Percentiles rank a stretch among this genome's conserved stretches.
phyloP scores from a whole-genome alignment of 2,329 filamentous ascomycete genomes.

The Parascedosporium putredinis region DNA sequence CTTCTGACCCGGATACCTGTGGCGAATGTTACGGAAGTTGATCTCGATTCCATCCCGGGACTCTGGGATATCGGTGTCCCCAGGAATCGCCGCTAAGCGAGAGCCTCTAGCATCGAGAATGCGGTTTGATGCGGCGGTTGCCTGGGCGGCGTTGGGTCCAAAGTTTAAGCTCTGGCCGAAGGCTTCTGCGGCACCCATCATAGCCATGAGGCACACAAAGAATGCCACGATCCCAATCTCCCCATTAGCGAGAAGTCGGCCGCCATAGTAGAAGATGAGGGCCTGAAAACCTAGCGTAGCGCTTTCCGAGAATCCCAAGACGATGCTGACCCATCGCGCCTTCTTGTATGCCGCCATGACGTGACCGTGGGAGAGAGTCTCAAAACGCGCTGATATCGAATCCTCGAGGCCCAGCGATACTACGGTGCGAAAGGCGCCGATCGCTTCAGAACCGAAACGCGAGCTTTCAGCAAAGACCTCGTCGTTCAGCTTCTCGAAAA shows the following conservation, averaged over 20 bases:
- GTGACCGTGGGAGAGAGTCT: conserved; percentile 46
- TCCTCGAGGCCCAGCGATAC: conserved; percentile 61
- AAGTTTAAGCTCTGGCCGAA: conserved; percentile 60
- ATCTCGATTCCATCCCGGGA: conserved; percentile 42
- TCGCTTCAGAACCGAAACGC: conserved; percentile 64
- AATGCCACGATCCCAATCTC: conserved; percentile 39
- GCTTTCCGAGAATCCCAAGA: conserved; percentile 63
- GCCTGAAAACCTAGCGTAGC: conserved; percentile 53
- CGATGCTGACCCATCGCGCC: conserved; percentile 48
- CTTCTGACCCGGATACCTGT: conserved; percentile 49
- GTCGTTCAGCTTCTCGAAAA: conserved; percentile 59
- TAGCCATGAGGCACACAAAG: conserved; percentile 52
- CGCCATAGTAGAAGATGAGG: conserved; percentile 57
- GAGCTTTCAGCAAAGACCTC: conserved; percentile 61
- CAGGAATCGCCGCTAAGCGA: conserved; percentile 26
- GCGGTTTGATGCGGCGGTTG: conserved; percentile 46
- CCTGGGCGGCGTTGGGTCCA: conserved; percentile 52
- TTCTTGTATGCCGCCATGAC: conserved; percentile 49
- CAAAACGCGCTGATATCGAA: conserved; percentile 51
- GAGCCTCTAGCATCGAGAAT: conserved; percentile 43
- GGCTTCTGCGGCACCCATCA: conserved; percentile 56
- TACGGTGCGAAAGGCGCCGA: conserved; percentile 65
- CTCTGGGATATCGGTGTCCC: conserved; percentile 18
- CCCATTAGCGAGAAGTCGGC: conserved; percentile 41
- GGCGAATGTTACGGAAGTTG: conserved; percentile 45